Evolutionary conservation across 108 stramenopile genomes (phyloP).

Genomic region (Conticribra weissflogii): DNA sequence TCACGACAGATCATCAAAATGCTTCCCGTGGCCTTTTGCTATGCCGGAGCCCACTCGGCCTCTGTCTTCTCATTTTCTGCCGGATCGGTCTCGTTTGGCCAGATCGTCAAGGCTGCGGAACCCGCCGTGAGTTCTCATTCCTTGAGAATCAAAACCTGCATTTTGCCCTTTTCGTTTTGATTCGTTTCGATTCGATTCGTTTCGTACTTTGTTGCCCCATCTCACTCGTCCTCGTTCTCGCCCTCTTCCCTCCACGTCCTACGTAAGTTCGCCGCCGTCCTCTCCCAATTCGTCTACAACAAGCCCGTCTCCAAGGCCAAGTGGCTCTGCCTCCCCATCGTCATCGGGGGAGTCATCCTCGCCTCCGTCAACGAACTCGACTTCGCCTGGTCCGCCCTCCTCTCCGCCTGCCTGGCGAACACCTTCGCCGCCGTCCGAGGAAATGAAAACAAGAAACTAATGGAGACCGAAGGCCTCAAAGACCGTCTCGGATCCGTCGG

Average conservation of each 20-base stretch:
- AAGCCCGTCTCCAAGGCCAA: slow-evolving; percentile 61
- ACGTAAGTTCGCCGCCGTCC: slow-evolving; percentile 70
- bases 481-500: slow-evolving; percentile 63
- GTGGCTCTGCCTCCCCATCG: slow-evolving; percentile 65
- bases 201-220: too few relatives aligned
- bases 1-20: slow-evolving; percentile 62
- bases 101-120: slow-evolving; percentile 76
- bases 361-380: slow-evolving; percentile 65
- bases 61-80: slow-evolving; percentile 67
- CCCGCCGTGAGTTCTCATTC: too few relatives aligned
- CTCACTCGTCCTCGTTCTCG: too few relatives aligned
- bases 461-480: slow-evolving; percentile 67
- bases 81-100: slow-evolving; percentile 66
- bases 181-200: too few relatives aligned
- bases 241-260: too few relatives aligned
- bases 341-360: slow-evolving; percentile 67
- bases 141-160: too few relatives aligned
- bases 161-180: too few relatives aligned
- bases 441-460: slow-evolving; percentile 69
- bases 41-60: slow-evolving; percentile 61
- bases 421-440: slow-evolving; percentile 63
- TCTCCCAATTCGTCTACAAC: slow-evolving; percentile 63
- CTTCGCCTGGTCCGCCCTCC: slow-evolving; percentile 58
- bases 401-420: slow-evolving; percentile 61
- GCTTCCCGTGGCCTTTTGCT: slow-evolving; percentile 69